Conservation (phyloP, 2,329 filamentous ascomycete species). For the Ploettnerulaceae sp. region DNA sequence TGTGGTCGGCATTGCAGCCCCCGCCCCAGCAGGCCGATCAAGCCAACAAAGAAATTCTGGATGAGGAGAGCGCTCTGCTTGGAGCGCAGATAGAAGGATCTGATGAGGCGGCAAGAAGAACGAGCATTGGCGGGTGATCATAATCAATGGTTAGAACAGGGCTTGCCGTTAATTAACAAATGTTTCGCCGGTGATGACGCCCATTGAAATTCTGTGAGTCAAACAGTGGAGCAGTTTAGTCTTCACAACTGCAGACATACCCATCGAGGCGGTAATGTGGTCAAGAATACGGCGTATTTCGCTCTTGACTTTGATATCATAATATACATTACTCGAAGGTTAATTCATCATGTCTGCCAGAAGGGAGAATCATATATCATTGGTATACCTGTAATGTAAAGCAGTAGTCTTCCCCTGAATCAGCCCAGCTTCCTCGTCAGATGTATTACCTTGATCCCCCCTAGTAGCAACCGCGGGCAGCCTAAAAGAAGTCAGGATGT, state of each 20-base stretch:
- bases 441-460: no score
- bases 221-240: constrained; percentile 78
- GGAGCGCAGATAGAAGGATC: constrained; percentile 16
- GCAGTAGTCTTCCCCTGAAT: no score
- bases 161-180: constrained; percentile 19
- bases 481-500: no score
- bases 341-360: no score
- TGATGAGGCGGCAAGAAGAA: constrained; percentile 17
- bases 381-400: no score
- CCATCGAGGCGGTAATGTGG: constrained; percentile 24
- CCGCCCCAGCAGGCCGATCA: neutral
- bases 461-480: no score
- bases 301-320: neutral
- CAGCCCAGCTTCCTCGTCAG: no score
- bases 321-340: no score
- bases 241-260: constrained; percentile 73
- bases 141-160: no score
- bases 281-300: neutral
- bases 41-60: constrained; percentile 5
- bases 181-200: constrained; percentile 82
- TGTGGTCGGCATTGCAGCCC: constrained; percentile 31
- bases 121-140: no score
- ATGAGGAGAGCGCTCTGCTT: constrained; percentile 32
- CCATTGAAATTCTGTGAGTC: constrained; percentile 75
- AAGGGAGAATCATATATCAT: no score